These are phyloP conservation scores for Closterium sp. DNA, from an alignment of 139 green algal species.

Conservation along the genomic window DNA sequence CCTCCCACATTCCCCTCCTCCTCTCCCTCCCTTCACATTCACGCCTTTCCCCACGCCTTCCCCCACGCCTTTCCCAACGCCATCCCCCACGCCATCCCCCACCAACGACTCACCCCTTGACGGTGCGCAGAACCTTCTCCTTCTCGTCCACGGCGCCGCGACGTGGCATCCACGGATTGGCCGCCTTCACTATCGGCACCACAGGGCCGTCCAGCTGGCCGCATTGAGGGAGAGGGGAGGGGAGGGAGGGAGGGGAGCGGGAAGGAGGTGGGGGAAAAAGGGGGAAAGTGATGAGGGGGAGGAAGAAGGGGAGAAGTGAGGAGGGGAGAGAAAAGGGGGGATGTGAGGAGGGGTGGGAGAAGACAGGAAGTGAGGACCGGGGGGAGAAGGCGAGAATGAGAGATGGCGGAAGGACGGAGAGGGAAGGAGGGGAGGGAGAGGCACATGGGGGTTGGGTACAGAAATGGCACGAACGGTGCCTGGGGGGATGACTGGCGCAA, in stretches of 20 bases:
- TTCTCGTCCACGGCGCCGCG: slow-evolving; percentile 14
- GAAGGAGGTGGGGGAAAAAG: neutral
- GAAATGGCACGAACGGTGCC: too few species aligned
- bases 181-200: slow-evolving; percentile 38
- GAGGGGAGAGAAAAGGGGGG: too few species aligned
- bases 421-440: too few species aligned
- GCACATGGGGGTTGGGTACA: too few species aligned
- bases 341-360: too few species aligned
- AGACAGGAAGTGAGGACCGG: neutral
- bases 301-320: neutral
- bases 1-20: neutral
- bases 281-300: neutral
- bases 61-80: neutral
- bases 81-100: neutral
- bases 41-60: neutral
- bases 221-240: neutral
- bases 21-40: neutral
- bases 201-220: neutral
- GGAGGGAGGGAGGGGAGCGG: neutral
- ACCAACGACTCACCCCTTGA: slow-evolving; percentile 27
- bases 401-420: too few species aligned
- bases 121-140: slow-evolving; percentile 14
- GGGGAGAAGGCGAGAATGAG: neutral
- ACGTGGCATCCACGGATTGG: slow-evolving; percentile 37
- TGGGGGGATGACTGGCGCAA: too few species aligned